Percentiles rank a stretch among this genome's conserved stretches.
These are phyloP conservation scores for Endoconidiophora laricicola DNA, from an alignment of 2,329 filamentous ascomycete species.

Conservation along the genomic window DNA sequence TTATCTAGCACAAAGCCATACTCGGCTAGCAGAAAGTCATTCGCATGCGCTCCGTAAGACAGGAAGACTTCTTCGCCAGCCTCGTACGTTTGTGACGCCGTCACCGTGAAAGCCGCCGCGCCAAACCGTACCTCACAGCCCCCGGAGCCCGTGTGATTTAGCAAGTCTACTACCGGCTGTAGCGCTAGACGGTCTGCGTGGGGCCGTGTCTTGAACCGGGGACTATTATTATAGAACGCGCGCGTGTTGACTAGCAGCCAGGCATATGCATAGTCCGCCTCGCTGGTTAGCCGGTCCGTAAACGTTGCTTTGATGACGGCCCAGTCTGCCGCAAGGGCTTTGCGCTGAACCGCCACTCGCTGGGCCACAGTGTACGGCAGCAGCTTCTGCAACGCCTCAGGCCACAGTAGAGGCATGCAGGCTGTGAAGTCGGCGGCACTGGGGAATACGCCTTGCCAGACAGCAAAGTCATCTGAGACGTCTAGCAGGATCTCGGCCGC, in stretches of 20 bases:
- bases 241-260: slow-evolving; percentile 47
- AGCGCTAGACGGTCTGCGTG: slow-evolving; percentile 47
- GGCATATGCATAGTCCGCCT: slow-evolving; percentile 32
- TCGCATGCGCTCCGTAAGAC: slow-evolving; percentile 53
- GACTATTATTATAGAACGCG: slow-evolving; percentile 40
- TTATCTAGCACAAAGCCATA: slow-evolving; percentile 33
- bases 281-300: slow-evolving; percentile 16
- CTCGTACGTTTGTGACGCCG: slow-evolving; percentile 31
- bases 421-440: slow-evolving; percentile 37
- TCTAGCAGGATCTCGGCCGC: slow-evolving; percentile 42
- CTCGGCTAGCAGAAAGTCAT: slow-evolving; percentile 56
- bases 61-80: slow-evolving; percentile 49
- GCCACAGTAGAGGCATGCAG: slow-evolving; percentile 33
- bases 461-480: slow-evolving; percentile 24
- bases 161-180: slow-evolving; percentile 56
- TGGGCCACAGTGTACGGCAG: slow-evolving; percentile 28
- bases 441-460: slow-evolving; percentile 56
- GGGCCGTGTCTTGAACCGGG: slow-evolving; percentile 26
- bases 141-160: slow-evolving; percentile 36
- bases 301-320: slow-evolving; percentile 19
- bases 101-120: slow-evolving; percentile 35
- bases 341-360: slow-evolving; percentile 36
- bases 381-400: slow-evolving; percentile 25
- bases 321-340: slow-evolving; percentile 27
- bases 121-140: slow-evolving; percentile 38